phyloP scores from a whole-genome alignment of 2,329 filamentous ascomycete genomes.

The Botrytis pseudocinerea region DNA sequence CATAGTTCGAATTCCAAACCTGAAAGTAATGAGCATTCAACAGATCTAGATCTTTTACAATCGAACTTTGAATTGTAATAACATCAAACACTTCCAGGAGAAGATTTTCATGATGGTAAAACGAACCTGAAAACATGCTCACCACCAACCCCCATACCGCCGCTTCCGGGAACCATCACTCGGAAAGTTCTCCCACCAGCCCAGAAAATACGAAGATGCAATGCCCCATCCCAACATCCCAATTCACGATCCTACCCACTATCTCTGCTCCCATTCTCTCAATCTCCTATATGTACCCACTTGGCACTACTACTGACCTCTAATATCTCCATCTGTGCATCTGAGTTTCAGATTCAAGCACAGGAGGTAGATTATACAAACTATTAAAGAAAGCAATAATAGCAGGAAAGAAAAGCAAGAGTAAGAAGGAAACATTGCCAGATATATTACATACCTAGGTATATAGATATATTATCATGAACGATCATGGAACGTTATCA shows the following conservation, averaged over 20 bases:
- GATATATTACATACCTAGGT: background rate
- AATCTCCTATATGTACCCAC: background rate
- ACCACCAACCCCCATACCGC: too few relatives aligned
- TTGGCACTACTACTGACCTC: background rate
- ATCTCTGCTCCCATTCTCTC: background rate
- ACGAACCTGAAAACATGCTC: background rate
- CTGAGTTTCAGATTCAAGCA: background rate
- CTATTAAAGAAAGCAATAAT: background rate
- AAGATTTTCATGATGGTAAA: background rate
- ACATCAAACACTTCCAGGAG: background rate
- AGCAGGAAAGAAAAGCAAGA: background rate
- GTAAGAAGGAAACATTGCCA: background rate
- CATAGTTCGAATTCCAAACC: rapidly evolving
- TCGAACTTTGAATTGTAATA: background rate
- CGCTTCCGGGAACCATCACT: background rate
- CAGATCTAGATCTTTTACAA: background rate
- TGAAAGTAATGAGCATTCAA: background rate
- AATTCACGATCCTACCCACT: background rate
- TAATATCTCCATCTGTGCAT: background rate
- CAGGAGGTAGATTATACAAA: background rate
- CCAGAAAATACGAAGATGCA: background rate
- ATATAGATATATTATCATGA: background rate
- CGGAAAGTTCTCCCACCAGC: background rate
- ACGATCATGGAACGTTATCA: background rate
- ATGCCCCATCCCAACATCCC: background rate